Percentiles rank a stretch among this genome's conserved stretches.
phyloP scores from a whole-genome alignment of 176 grass and related monocot genomes.

The Juncus effusus region DNA sequence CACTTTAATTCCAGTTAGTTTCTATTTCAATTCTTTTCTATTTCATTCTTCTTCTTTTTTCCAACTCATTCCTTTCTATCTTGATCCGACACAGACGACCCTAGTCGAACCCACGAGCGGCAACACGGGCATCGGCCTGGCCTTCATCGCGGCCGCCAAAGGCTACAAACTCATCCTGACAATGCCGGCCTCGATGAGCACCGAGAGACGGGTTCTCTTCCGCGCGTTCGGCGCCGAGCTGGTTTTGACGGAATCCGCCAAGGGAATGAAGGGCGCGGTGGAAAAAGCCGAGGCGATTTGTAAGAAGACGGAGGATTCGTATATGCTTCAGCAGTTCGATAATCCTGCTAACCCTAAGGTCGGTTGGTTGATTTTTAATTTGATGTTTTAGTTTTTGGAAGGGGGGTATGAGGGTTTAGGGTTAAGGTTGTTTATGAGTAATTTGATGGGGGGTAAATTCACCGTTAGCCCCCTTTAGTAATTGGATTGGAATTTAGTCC shows the following conservation, averaged over 20 bases:
- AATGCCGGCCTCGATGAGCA: slow-evolving; percentile 95
- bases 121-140: slow-evolving; percentile 92
- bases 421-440: too few species aligned
- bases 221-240: slow-evolving; percentile 92
- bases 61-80: too few species aligned
- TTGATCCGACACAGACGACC: slow-evolving; percentile 36
- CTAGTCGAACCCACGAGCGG: slow-evolving; percentile 94
- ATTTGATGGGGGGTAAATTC: too few species aligned
- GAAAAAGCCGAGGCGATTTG: slow-evolving; percentile 90
- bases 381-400: background rate
- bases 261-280: slow-evolving; percentile 91
- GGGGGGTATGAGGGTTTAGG: too few species aligned
- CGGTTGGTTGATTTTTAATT: background rate
- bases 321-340: slow-evolving; percentile 96
- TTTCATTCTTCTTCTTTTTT: too few species aligned
- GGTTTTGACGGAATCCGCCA: slow-evolving; percentile 78
- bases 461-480: too few species aligned
- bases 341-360: slow-evolving; percentile 97
- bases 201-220: slow-evolving; percentile 83
- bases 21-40: too few species aligned
- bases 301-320: slow-evolving; percentile 68
- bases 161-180: slow-evolving; percentile 90
- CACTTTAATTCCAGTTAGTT: too few species aligned
- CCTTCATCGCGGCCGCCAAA: slow-evolving; percentile 89
- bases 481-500: too few species aligned